Evolutionary conservation across 2,329 filamentous ascomycete species (phyloP).

Genomic region (Colletotrichum paranaense): DNA sequence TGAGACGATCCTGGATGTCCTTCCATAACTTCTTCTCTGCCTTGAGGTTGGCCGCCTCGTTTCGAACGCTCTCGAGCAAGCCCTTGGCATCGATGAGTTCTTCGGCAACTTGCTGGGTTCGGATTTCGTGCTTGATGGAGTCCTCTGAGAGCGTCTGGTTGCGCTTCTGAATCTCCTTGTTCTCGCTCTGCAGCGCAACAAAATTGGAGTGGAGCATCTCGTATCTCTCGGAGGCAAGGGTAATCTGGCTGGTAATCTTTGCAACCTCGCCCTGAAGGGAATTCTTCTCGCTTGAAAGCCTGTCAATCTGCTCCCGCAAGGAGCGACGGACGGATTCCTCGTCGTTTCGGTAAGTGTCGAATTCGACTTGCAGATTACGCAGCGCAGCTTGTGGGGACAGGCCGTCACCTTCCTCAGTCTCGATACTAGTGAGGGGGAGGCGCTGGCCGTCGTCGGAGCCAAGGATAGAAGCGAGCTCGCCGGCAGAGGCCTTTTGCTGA

Average conservation of each 20-base stretch:
- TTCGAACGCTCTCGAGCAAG: conserved; percentile 85
- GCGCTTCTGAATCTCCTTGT: conserved; percentile 86
- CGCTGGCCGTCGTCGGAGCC: conserved; percentile 71
- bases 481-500: conserved; percentile 73
- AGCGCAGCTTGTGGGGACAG: conserved; percentile 74
- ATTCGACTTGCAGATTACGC: conserved; percentile 88
- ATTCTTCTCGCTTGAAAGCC: conserved; percentile 83
- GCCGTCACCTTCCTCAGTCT: conserved; percentile 63
- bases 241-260: conserved; percentile 82
- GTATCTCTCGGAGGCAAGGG: conserved; percentile 83
- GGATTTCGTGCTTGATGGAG: conserved; percentile 89
- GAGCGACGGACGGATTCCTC: conserved; percentile 83
- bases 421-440: conserved; percentile 68
- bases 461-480: conserved; percentile 75
- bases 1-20: conserved; percentile 88
- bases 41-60: conserved; percentile 92
- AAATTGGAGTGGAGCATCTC: conserved; percentile 93
- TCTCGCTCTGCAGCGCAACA: conserved; percentile 84
- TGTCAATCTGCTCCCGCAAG: conserved; percentile 86
- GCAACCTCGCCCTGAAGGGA: conserved; percentile 85
- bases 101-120: conserved; percentile 91
- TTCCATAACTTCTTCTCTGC: conserved; percentile 96
- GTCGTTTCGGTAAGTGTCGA: conserved; percentile 90
- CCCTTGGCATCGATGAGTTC: conserved; percentile 89
- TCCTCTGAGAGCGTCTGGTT: conserved; percentile 81